Evolutionary conservation across 495 filamentous ascomycete genomes (phyloP), one percentile per base, ranked within the genome.

Genomic region (Podospora bellae-mahoneyi): DNA sequence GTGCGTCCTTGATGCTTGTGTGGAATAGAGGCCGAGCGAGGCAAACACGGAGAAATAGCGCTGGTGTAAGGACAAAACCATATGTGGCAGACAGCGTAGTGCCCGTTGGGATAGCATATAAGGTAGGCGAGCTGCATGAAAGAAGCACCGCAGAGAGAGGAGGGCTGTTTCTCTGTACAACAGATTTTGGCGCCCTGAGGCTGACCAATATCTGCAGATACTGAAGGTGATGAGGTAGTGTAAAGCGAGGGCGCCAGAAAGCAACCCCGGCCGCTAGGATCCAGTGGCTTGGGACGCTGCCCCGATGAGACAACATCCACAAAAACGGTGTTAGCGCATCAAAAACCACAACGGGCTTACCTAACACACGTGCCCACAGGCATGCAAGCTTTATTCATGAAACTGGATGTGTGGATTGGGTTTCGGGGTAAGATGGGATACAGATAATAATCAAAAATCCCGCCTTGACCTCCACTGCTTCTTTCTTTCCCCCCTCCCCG

Each of bases 231-330:
- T 58, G 55, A 19, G 18, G 55, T 58, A n/a, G 6, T 23, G 23
- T 23, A 23, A 23, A 20, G 55, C 55, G 55, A 26, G 55, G 55
- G 55, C 55, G 55, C 55, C 55, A 58, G 55, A 58, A 10, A 20
- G 4, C 4, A 5, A 20, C 5, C 23, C 55, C 18, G n/a, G n/a
- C 55, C 18, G 55, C n/a, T 44, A 57, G 28, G 61, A 69, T 63
- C 60, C 30, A 64, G 59, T 66, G 68, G 68, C 64, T 64, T 64
- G 20, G 59, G 62, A 60, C 64, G 55, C 16, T 23, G 30, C 64
- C 28, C 15, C n/a, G 53, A 6, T 63, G 68, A 69, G 64, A 66
- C 68, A 60, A 32, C 4, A 6, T 9, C 63, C 18, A 5, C 58
- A 27, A 62, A 66, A 61, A 58, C 18, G 53, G 63, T 56, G 13